phyloP scores from a whole-genome alignment of 83 land plant genomes.

The Picea mariana region DNA sequence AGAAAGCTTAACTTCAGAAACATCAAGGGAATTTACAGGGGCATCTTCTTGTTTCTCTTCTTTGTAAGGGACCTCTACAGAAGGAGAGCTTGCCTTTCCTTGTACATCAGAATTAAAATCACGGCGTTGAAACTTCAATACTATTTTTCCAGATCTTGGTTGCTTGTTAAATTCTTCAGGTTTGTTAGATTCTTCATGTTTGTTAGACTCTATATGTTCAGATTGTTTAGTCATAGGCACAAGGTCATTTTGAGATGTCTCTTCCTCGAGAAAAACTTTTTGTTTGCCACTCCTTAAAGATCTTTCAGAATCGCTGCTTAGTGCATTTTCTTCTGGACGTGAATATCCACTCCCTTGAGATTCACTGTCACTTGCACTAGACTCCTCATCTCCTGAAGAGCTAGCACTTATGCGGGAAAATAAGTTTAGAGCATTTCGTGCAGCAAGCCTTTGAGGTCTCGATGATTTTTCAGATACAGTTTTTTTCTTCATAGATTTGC shows the following conservation, averaged over 20 bases:
- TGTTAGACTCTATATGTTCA: neutral
- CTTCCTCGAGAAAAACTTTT: conserved; percentile 30
- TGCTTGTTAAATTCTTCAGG: conserved; percentile 36
- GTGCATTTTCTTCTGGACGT: conserved; percentile 32
- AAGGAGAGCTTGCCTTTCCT: conserved; percentile 6
- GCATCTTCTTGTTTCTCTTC: neutral
- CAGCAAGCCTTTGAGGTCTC: conserved; percentile 85
- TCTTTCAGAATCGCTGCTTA: conserved; percentile 43
- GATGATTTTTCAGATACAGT: conserved; percentile 44
- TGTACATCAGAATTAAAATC: conserved; percentile 21
- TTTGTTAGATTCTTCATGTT: conserved; percentile 9
- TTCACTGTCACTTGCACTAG: conserved; percentile 34
- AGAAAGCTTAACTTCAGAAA: no score
- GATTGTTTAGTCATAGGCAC: conserved; percentile 19
- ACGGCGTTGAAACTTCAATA: conserved; percentile 58
- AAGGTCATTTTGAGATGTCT: conserved; percentile 17
- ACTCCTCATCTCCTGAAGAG: conserved; percentile 67
- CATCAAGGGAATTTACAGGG: no score
- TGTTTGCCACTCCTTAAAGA: conserved; percentile 15
- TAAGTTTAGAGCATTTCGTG: conserved; percentile 73
- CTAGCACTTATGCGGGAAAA: conserved; percentile 57
- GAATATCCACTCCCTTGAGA: conserved; percentile 41
- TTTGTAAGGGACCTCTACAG: neutral
- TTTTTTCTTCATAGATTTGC: conserved; percentile 26
- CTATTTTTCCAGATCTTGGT: conserved; percentile 52